Base-by-base conservation (phyloP, 1,284 basidiomycete genomes). In the Fistulinella staudtii region DNA sequence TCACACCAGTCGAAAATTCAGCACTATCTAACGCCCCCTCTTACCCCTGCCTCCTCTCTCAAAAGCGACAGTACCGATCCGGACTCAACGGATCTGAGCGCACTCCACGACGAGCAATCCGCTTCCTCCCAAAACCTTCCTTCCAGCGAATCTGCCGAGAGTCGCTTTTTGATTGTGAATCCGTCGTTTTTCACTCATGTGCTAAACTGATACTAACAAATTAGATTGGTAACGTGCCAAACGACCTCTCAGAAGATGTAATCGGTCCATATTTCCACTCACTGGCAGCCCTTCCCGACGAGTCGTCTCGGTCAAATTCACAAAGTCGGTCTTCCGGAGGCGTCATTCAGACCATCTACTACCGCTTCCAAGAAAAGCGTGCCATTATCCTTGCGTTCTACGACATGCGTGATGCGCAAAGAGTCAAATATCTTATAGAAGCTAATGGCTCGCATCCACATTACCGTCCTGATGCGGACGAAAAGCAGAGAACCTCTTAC, bases 361-460 rank as follows among this genome's bases (percentile, higher is more conserved):
- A 72, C 41, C 70, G 69, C 47, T 73, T 75, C 41, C 62, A 66
- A 39, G 66, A 68, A 17, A 68, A 76, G 36, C 75, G 77, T 5
- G 61, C 74, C 23, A 67, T 82, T 36, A 64, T 82, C 46, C 60
- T 87, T 39, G 77, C 80, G 3, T 86, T 85, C 53, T 77, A 75
- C 58, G 81, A 86, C 54, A 57, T 75, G 24, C 74, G 80, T 36
- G 68, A 77, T 39, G 77, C 82, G 4, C 64, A 69, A 35, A 68
- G 67, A 8, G 79, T 80, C 9, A 69, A 71, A 39, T 55, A 60
- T 9, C 54, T 71, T 17, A 63, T 77, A 31, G 61, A 62, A 22
- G 64, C 63, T 33, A 56, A 69, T 22, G 53, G 58, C 24, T 52
- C 49, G 11, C 41, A 45, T 15, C 39, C 52, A 30, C 58, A 48